Percentiles rank a stretch among this genome's conserved stretches.
Evolutionary conservation across 2,329 filamentous ascomycete species (phyloP).

Genomic region (Ampelomyces quisqualis): DNA sequence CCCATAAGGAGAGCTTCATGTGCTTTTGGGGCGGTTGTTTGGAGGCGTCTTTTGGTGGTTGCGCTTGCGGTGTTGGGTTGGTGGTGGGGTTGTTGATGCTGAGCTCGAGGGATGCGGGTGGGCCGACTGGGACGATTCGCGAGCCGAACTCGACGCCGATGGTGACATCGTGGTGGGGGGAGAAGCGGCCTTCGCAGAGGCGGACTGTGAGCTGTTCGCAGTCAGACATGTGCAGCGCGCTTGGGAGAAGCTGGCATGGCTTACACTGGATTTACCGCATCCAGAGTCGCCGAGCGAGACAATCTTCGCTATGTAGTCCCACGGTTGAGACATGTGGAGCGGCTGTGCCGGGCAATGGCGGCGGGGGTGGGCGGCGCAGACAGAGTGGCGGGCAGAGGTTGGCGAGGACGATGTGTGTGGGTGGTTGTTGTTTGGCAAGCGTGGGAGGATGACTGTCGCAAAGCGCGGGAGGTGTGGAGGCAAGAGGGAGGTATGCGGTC

Average conservation of each 20-base stretch:
- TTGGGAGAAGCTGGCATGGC: not conserved
- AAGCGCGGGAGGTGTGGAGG: no score
- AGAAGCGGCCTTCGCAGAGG: constrained; percentile 94
- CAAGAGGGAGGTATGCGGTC: no score
- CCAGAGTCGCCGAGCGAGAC: constrained; percentile 96
- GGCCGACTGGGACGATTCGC: constrained; percentile 86
- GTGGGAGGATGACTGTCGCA: no score
- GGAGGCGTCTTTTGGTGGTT: constrained; percentile 20
- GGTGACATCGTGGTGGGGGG: constrained; percentile 91
- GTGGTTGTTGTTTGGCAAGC: no score
- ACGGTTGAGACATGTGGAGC: constrained; percentile 61
- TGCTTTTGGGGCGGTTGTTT: constrained; percentile 60
- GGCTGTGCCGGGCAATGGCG: constrained; percentile 10
- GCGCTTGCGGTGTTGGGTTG: constrained; percentile 14
- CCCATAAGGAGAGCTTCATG: constrained; percentile 95
- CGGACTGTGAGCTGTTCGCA: constrained; percentile 73
- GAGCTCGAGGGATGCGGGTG: constrained; percentile 66
- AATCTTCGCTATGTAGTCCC: constrained; percentile 99
- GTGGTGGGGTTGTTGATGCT: constrained; percentile 54
- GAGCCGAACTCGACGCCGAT: constrained; percentile 97
- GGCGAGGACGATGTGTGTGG: no score
- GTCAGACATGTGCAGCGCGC: constrained; percentile 21
- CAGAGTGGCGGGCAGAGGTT: not conserved
- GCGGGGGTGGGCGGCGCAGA: constrained; percentile 10
- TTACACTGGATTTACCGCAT: constrained; percentile 82